Base-by-base conservation (phyloP, 192 early-diverging fungal species). In the Thamnidium elegans region DNA sequence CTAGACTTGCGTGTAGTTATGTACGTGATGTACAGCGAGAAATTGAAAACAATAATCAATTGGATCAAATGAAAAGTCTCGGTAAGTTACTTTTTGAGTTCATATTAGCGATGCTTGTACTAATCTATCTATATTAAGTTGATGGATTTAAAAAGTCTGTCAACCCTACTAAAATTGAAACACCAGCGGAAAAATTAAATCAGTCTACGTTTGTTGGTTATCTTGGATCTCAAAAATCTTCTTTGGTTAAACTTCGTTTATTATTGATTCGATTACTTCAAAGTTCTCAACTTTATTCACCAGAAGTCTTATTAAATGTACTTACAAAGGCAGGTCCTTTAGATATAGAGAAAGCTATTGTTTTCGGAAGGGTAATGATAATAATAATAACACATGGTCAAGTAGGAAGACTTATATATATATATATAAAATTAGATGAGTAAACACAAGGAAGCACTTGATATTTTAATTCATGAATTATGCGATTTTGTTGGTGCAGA, bases 401-500 rank as follows among this genome's bases (percentile, higher is more conserved):
- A 7, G 36, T 2, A 51, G 15, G 10, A 13, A 10, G 26, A 4
- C 42, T 32, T 30, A 58, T 14, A 7, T 10, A 4, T 44, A 43
- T 47, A 47, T 20, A 11, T n/a, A n/a, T n/a, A n/a, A n/a, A n/a
- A n/a, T 55, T 58, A 85, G 84, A 55, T 80, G 31, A 54, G 48
- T 19, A 65, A 74, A 31, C 76, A 78, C 53, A 68, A 83, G 30
- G 69, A 78, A 8, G 71, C 78, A 39, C 64, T 86, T 6, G 20
- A 68, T 52, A 73, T 78, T 26, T 63, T 86, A 64, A 78, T 79
- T 8, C 52, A 76, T 46, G 70, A 73, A 13, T 23, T 83, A 39
- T 72, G 63, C n/a, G 84, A 86, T 55, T 83, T 78, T 72, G 61
- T 74, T 32, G 84, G 78, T 32, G 81, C 75, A 14, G 84, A 86